Evolutionary conservation across 495 filamentous ascomycete genomes (phyloP), one percentile per base, ranked within the genome.

Genomic region (Penicillium paradoxum): DNA sequence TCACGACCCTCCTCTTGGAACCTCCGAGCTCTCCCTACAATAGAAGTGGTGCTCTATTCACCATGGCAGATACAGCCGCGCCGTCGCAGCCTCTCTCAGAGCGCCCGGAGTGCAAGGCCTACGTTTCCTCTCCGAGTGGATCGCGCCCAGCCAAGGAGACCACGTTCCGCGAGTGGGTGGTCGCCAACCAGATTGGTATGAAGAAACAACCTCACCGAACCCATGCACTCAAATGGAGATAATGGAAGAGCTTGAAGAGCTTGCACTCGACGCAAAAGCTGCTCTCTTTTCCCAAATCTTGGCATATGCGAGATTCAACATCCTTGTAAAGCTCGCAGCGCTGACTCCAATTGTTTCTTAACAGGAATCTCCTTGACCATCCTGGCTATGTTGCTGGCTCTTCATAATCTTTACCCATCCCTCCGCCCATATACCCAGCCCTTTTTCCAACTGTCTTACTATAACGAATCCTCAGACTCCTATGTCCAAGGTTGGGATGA

Each of bases 361-460:
- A 38, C 57, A 93, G 90, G 87, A 32, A 79, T 95, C 42, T 85
- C 89, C 14, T 69, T 90, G 68, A 90, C 87, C 59, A 82, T 90
- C 47, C 75, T 96, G 49, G 78, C 87, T 51, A 82, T 90, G 49
- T 79, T 96, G 54, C 77, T 81, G 67, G 79, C 92, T 54, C 81
- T 86, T 52, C 90, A 95, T 74, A 72, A 88, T 52, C 83, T 79
- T 54, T 86, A 92, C 70, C 91, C 91, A 33, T 83, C 83, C 45
- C 83, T 89, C 19, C 81, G 88, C 49, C 73, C 79, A n/a, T 81
- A 85, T 59, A 93, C 90, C 34, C 76, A 80, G 52, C 92, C 90
- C 49, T 95, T 95, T 73, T 91, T 92, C 71, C 79, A 82, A 51
- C 76, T 97, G 45, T 90, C 88, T 17, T 93, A 97, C 71, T 84